Evolutionary conservation across 2,329 filamentous ascomycete species (phyloP), one percentile per base, ranked within the genome.

Genomic region (Trichoderma koningiopsis): DNA sequence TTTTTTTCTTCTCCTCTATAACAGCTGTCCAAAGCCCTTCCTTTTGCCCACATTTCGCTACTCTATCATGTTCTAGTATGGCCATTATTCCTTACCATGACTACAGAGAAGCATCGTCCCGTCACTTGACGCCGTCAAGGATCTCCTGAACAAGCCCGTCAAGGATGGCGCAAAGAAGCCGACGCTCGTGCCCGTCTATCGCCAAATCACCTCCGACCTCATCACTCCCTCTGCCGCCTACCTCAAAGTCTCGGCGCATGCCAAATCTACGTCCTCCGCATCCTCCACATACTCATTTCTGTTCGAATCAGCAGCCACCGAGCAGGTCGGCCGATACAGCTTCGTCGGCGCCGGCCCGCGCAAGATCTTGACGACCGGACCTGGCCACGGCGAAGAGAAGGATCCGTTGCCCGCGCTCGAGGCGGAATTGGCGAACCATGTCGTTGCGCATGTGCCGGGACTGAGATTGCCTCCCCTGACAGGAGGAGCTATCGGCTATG

Each of bases 151-250:
- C 60, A 80, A 77, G 66, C 77, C 81, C 22, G 76, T 73, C 60
- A 68, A 76, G 57, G 79, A 68, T 53, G 64, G 69, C 22, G 73
- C 71, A 61, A 73, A 70, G 57, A 76, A 79, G 73, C 79, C 90
- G 16, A 97, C 96, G 75, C 87, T 96, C 71, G 87, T 97, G 10
- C 93, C 94, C 2, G 80, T 97, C 53, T 94, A 91, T 80, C 90
- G 92, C 31, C 92, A 94, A 72, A 93, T 97, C 75, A 89, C 93
- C 6, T 95, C 95, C 75, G 95, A 97, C 80, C 90, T 98, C 74
- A 87, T 98, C 79, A 99, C 95, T 1, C 96, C 96, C 3, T 95
- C 93, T n/a, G 88, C 92, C 72, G 95, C 96, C 74, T 99, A 98
- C 81, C 87, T 99, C 73, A 98, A 97, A 82, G 86, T 97, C 74